Conservation (phyloP, 257 asterid genomes). For the Capsicum chinense region DNA sequence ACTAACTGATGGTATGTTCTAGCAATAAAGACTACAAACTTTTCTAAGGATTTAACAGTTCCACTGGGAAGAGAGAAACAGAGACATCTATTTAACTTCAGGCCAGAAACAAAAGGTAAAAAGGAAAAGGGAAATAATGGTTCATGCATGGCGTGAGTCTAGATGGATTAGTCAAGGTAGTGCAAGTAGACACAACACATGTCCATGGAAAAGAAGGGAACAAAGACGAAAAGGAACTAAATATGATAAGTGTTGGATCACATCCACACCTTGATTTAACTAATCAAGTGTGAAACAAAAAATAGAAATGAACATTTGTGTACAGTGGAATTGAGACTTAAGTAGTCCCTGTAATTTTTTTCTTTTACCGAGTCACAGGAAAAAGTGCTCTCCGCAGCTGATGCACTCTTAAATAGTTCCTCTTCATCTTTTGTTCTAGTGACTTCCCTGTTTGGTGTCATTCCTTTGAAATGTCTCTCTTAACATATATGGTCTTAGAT, state of each 20-base stretch:
- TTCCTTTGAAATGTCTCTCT: background rate
- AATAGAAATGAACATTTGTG: background rate
- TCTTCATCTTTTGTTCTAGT: background rate
- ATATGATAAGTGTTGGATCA: background rate
- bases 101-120: background rate
- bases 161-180: background rate
- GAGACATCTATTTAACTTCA: background rate
- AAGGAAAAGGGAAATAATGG: constrained; percentile 1
- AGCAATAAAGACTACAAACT: background rate
- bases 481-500: background rate
- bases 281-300: background rate
- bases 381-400: background rate
- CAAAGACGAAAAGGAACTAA: background rate
- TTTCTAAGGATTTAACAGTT: background rate
- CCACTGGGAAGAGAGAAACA: background rate
- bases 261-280: background rate
- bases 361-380: background rate
- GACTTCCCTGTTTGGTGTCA: background rate
- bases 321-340: background rate
- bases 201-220: background rate
- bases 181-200: background rate
- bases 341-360: background rate
- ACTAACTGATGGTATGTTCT: background rate
- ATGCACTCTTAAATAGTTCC: background rate
- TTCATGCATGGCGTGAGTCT: background rate